Conservation (phyloP, 129 eudicot species). For the Erigeron canadensis region DNA sequence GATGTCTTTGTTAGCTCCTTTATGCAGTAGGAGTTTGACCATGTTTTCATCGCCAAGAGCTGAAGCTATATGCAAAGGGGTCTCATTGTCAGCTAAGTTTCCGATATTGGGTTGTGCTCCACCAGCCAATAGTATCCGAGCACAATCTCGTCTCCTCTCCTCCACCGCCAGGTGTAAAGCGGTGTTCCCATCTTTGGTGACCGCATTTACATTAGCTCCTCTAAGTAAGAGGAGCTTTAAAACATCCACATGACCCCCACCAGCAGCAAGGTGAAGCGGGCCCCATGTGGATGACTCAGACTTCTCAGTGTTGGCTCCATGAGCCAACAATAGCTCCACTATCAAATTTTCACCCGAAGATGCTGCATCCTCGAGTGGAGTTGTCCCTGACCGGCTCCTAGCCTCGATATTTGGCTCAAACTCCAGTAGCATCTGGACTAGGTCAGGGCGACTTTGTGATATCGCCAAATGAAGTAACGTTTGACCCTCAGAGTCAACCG, state of each 20-base stretch:
- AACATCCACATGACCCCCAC: conserved; percentile 57
- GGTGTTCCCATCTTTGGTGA: conserved; percentile 63
- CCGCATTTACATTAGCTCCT: conserved; percentile 45
- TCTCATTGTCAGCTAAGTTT: conserved; percentile 47
- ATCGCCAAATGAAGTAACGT: conserved; percentile 72
- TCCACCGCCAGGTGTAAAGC: conserved; percentile 74
- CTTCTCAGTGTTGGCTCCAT: conserved; percentile 45
- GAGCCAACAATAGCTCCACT: conserved; percentile 69
- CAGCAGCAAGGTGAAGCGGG: conserved; percentile 63
- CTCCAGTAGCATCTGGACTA: conserved; percentile 68
- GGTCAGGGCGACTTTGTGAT: conserved; percentile 54
- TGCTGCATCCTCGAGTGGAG: conserved; percentile 68
- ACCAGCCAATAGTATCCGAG: conserved; percentile 39
- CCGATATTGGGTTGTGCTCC: conserved; percentile 44
- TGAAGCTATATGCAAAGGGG: conserved; percentile 68
- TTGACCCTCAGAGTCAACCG: conserved; percentile 61
- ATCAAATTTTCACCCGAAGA: conserved; percentile 61
- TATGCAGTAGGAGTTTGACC: conserved; percentile 63
- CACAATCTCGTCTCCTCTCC: conserved; percentile 65
- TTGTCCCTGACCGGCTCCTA: conserved; percentile 44
- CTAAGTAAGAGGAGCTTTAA: conserved; percentile 59
- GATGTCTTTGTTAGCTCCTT: conserved; percentile 74
- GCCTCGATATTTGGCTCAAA: conserved; percentile 63
- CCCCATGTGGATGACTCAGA: conserved; percentile 57
- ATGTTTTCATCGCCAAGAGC: conserved; percentile 63